Base-by-base conservation (phyloP, 108 stramenopile species). In the Schizochytrium sp. region DNA sequence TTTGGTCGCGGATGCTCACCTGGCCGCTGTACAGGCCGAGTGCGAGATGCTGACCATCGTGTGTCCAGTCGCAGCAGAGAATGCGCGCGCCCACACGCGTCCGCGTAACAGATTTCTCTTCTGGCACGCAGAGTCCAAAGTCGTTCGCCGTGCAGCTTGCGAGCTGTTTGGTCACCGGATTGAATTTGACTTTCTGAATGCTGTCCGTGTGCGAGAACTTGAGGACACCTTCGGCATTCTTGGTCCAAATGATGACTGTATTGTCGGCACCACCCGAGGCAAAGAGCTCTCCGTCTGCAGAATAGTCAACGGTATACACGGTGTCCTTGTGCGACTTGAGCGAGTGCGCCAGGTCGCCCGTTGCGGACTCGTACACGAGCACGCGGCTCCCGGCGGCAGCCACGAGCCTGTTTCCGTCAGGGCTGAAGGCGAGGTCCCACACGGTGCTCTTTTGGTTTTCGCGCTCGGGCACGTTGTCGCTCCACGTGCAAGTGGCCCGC, bases 231-330 rank as follows among this genome's bases (percentile, higher is more conserved):
- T 95, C 91, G 14, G 92, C 93, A 5, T 92, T 93, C 41, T 25
- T 60, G n/a, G 87, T 94, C 95, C 95, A 95, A 19, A 95, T 93
- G 5, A 95, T 94, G 5, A 95, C 95, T 5, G 90, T 90, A 57
- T 92, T 92, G 87, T 95, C 95, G 10, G 94, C 94, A n/a, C 95
- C 95, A 14, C 95, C 95, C 4, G 93, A 93, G 34, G 95, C 95
- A 28, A 95, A 94, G 45, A 90, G 91, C 58, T 89, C 90, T 16
- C 94, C 92, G 34, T 91, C 90, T 5, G 21, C 72, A 18, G 88
- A 23, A 47, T 90, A 95, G 57, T 89, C 89, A 3, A 95, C 94
- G 53, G 91, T 58, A 41, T 94, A 93, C 10, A 95, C 94, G 47
- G 91, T 89, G 60, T 90, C 92, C 59, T 89, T 92, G 90, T 93